Conservation (phyloP, 257 asterid genomes). For the Primulina eburnea region DNA sequence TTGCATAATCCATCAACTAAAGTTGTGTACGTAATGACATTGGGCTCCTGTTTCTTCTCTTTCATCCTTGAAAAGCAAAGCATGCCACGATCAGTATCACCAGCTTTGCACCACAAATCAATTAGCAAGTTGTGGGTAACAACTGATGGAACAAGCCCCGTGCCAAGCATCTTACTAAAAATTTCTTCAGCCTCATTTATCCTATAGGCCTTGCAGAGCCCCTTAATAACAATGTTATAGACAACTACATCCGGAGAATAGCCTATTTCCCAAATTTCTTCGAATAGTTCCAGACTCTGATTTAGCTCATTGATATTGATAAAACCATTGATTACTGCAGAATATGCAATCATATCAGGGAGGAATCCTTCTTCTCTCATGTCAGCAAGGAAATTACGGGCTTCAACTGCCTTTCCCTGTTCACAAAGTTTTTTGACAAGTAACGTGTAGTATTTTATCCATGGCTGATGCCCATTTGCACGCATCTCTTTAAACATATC, state of each 20-base stretch:
- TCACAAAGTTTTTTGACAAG: slow-evolving; percentile 66
- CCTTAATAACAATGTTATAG: slow-evolving; percentile 46
- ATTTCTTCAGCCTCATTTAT: slow-evolving; percentile 56
- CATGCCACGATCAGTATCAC: slow-evolving; percentile 53
- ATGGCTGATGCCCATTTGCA: slow-evolving; percentile 64
- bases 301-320: slow-evolving; percentile 53
- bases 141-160: slow-evolving; percentile 79
- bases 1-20: slow-evolving; percentile 80
- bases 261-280: slow-evolving; percentile 57
- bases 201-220: slow-evolving; percentile 61
- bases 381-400: slow-evolving; percentile 59
- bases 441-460: slow-evolving; percentile 78
- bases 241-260: slow-evolving; percentile 76
- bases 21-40: slow-evolving; percentile 73
- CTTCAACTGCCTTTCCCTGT: slow-evolving; percentile 56
- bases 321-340: slow-evolving; percentile 70
- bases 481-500: slow-evolving; percentile 70
- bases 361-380: slow-evolving; percentile 64
- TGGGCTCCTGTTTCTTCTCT: slow-evolving; percentile 55
- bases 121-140: slow-evolving; percentile 81
- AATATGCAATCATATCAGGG: slow-evolving; percentile 73
- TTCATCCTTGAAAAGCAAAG: slow-evolving; percentile 51
- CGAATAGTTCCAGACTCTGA: slow-evolving; percentile 57
- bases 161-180: slow-evolving; percentile 55
- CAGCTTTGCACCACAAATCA: slow-evolving; percentile 79